Evolutionary conservation across 805 yeast species (phyloP), one percentile per base, ranked within the genome.

Genomic region (Lachancea cidri): DNA sequence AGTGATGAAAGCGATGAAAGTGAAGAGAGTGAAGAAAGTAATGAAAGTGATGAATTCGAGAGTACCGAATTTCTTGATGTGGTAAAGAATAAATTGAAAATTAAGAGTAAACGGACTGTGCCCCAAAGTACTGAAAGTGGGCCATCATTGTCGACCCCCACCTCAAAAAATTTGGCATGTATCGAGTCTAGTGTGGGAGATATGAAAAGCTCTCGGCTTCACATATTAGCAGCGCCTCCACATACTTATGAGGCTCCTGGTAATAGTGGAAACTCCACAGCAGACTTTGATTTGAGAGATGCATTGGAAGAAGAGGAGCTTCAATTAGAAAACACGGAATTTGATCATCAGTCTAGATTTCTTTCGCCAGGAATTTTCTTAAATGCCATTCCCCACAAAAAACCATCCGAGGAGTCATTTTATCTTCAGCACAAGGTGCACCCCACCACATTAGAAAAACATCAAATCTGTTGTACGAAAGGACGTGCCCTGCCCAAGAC

Each of bases 341-440:
- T 22, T 22, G 27, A 22, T 7, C 9, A 7, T 22, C 7, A 22
- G 7, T 7, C 33, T 7, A 33, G 4, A 14, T 25, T 33, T 25
- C 36, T 33, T 11, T 38, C 42, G 4, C 35, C 42, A 8, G 36
- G 42, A 9, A 18, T 38, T 8, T 38, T 38, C 24, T 18, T 38
- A 17, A 33, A 14, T 27, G 36, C 32, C 6, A 33, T 33, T 24
- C 42, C 42, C 17, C 44, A 33, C 20, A 31, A 32, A 19, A 36
- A 36, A 27, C 44, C 44, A 1, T 8, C 15, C 15, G 44, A 41
- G 17, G 16, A 32, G 13, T 29, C 38, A 13, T 41, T 41, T 27
- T 36, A 32, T 16, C 15, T 36, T 3, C 16, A 36, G 20, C 44
- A 41, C 33, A 35, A 22, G 16, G 29, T 13, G 9, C 38, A 13